Percentiles rank a stretch among this genome's conserved stretches.
Evolutionary conservation across 768 basidiomycete species (phyloP).

Genomic region (Pleurotus ostreatus): DNA sequence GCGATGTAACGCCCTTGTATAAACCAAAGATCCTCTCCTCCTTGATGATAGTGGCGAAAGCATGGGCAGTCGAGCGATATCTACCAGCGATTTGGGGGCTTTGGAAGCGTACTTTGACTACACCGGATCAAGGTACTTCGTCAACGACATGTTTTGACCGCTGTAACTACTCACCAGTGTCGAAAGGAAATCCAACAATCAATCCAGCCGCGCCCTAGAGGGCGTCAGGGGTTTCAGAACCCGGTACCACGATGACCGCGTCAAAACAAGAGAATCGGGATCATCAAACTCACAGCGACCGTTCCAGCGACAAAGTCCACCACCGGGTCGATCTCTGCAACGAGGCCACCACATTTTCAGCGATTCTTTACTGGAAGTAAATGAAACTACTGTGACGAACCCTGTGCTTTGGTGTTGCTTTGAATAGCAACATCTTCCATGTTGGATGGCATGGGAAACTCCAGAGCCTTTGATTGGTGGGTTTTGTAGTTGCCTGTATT

Average conservation of each 20-base stretch:
- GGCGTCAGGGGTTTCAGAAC: constrained; percentile 4
- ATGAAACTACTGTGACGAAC: background rate
- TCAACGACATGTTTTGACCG: background rate
- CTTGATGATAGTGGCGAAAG: constrained; percentile 60
- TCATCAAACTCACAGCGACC: constrained; percentile 31
- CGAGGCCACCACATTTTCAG: background rate
- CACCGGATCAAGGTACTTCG: background rate
- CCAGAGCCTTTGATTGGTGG: constrained; percentile 7
- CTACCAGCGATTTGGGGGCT: constrained; percentile 50
- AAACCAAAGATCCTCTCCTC: constrained; percentile 69
- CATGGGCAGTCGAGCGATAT: constrained; percentile 64
- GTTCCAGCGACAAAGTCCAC: constrained; percentile 82
- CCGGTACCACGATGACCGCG: background rate
- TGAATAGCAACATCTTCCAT: constrained; percentile 2
- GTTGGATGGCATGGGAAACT: background rate
- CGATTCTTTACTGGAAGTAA: background rate
- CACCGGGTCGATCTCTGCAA: constrained; percentile 48
- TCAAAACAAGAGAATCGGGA: background rate
- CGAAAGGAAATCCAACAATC: constrained; percentile 73
- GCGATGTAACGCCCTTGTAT: constrained; percentile 77
- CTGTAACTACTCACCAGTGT: constrained; percentile 44
- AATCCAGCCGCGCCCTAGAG: constrained; percentile 59
- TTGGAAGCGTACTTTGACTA: constrained; percentile 83
- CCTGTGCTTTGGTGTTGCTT: constrained; percentile 3
- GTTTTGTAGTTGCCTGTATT: background rate